A percentile compares a stretch with the other conserved stretches of the same genome.
phyloP scores from a whole-genome alignment of 345 rosid genomes.

The Anacardium occidentale region DNA sequence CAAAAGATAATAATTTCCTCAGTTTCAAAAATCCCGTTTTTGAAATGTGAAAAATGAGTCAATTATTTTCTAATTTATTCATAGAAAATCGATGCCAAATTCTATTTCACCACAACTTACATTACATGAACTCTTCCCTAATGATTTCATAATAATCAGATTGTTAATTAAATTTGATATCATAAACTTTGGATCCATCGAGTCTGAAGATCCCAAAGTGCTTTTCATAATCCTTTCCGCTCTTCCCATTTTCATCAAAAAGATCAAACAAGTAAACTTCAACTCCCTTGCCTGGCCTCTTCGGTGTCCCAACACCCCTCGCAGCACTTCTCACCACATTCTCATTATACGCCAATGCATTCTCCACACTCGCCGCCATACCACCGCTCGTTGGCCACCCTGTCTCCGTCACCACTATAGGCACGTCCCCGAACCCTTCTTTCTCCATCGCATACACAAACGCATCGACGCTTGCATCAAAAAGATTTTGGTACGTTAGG shows the following conservation, averaged over 20 bases:
- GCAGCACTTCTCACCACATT: conserved; percentile 29
- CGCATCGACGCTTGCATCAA: conserved; percentile 35
- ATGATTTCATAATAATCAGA: too few species aligned
- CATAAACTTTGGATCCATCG: conserved; percentile 32
- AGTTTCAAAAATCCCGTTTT: too few species aligned
- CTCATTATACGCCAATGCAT: conserved; percentile 30
- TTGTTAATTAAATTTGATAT: conserved; percentile 26
- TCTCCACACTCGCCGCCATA: conserved; percentile 22
- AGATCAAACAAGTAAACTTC: conserved; percentile 41
- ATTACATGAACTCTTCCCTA: too few species aligned
- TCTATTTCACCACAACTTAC: too few species aligned
- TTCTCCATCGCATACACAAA: conserved; percentile 35
- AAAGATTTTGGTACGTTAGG: conserved; percentile 24
- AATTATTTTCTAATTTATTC: too few species aligned
- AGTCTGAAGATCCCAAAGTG: conserved; percentile 42
- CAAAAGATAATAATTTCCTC: too few species aligned
- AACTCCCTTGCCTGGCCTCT: conserved; percentile 30
- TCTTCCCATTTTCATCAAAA: conserved; percentile 39
- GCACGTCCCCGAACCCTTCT: conserved; percentile 24
- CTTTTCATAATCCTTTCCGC: conserved; percentile 21
- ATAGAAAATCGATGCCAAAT: too few species aligned
- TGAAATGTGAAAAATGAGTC: too few species aligned
- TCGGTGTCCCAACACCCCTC: conserved; percentile 39
- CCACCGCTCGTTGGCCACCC: conserved; percentile 45
- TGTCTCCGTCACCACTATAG: conserved; percentile 34